Base-by-base conservation (phyloP, 2,329 filamentous ascomycete species). In the Colletotrichum eremochloae region DNA sequence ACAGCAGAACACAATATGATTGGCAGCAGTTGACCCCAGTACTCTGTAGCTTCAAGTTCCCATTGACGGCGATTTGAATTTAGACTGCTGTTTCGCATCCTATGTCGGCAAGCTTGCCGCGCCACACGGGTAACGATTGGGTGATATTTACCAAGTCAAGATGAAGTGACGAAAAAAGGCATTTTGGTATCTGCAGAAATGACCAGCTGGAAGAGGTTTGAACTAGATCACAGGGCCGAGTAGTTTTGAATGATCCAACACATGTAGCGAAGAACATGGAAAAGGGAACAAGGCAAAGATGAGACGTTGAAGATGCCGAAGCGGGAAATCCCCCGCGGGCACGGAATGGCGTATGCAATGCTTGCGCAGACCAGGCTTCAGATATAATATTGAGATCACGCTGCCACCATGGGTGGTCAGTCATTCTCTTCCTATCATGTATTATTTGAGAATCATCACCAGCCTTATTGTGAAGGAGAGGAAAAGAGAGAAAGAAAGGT, bases 351-450 rank as follows among this genome's bases (percentile, higher is more conserved):
- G 42, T 29, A 31, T 18, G 60, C 69, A 63, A 67, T 68, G 65
- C 65, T 66, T 63, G 48, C 50, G 67, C 52, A 72, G 40, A 63
- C 29, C 40, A 74, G 83, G 88, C 88, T 89, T 91, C 89, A 90
- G 89, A 90, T 88, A 80, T 58, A 50, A 82, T 83, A 81, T 84
- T 90, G 86, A 90, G 86, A 91, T 91, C 89, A 91, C 86, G 83
- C 84, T 85, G 83, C 83, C 82, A 75, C 76, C 73, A 74, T 73
- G 68, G 78, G 82, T 82, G 81, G 86, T 84, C 86, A 84, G 87
- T 91, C 88, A 90, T 85, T 87, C 89, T 91, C 89, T 91, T 91
- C 89, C 89, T 91, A 91, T 91, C 87, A 89, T 89, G 81, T 81
- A 79, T 83, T 85, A 84, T 83, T 75, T 80, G 79, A 80, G 80